phyloP scores from a whole-genome alignment of 2,329 filamentous ascomycete species.

The Cadophora sp. region DNA sequence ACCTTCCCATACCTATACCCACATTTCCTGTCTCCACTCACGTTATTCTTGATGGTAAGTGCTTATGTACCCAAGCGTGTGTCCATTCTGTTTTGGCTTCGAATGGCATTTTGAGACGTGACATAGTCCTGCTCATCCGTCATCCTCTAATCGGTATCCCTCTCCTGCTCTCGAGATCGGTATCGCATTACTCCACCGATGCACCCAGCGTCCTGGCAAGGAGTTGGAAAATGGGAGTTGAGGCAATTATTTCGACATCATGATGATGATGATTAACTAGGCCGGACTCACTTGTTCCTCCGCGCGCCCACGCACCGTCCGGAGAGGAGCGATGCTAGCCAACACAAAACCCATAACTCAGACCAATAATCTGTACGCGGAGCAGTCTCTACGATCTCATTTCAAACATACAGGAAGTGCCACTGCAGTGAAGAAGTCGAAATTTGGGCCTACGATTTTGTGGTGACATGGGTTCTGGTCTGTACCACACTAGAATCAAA shows the following conservation, averaged over 20 bases:
- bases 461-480: slow-evolving; percentile 64
- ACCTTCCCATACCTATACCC: too few species aligned
- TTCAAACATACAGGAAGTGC: slow-evolving; percentile 53
- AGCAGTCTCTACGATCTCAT: neutral
- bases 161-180: slow-evolving; percentile 46
- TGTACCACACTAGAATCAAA: slow-evolving; percentile 54
- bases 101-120: too few species aligned
- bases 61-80: too few species aligned
- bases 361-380: neutral
- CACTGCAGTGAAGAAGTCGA: slow-evolving; percentile 55
- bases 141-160: neutral
- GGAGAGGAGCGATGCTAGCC: slow-evolving; percentile 61
- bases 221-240: neutral
- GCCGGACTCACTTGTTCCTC: slow-evolving; percentile 53
- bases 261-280: neutral
- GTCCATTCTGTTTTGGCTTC: too few species aligned
- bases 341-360: slow-evolving; percentile 55
- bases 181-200: slow-evolving; percentile 59
- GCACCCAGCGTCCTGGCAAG: slow-evolving; percentile 54
- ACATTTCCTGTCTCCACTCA: too few species aligned
- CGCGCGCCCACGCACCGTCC: slow-evolving; percentile 61
- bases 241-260: neutral
- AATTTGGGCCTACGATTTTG: slow-evolving; percentile 61
- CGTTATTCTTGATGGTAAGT: too few species aligned
- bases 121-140: too few species aligned